Evolutionary conservation across 1,284 basidiomycete genomes (phyloP).

Genomic region (Irpex sp.): DNA sequence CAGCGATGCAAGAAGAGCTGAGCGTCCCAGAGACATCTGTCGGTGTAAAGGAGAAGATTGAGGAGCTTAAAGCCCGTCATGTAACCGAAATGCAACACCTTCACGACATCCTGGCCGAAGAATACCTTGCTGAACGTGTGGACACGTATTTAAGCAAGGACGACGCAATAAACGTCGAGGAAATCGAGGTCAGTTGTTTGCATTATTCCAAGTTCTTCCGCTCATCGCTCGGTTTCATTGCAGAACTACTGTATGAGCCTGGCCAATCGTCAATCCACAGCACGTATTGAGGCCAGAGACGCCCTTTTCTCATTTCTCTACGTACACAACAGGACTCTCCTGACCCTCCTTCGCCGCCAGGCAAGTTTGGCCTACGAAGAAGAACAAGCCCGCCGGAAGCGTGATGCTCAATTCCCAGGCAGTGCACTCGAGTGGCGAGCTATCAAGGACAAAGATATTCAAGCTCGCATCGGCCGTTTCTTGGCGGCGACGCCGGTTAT

Average conservation of each 20-base stretch:
- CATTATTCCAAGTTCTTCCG: neutral
- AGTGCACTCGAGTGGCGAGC: constrained; percentile 41
- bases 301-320: constrained; percentile 28
- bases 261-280: neutral
- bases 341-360: constrained; percentile 29
- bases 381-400: constrained; percentile 30
- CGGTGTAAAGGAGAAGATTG: constrained; percentile 9
- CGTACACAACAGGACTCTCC: constrained; percentile 35
- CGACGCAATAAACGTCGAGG: constrained; percentile 9
- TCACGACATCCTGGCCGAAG: constrained; percentile 23
- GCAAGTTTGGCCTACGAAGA: constrained; percentile 21
- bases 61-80: constrained; percentile 18
- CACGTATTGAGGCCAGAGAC: neutral
- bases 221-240: neutral
- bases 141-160: constrained; percentile 21
- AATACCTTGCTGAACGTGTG: constrained; percentile 21
- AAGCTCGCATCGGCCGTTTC: constrained; percentile 50
- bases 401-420: constrained; percentile 47
- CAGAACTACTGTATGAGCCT: neutral
- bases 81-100: constrained; percentile 19
- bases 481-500: constrained; percentile 33
- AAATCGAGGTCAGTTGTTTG: constrained; percentile 18
- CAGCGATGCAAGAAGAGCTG: constrained; percentile 16
- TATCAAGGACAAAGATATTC: constrained; percentile 38
- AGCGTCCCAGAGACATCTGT: constrained; percentile 17